Evolutionary conservation across 345 rosid species (phyloP), one percentile per base, ranked within the genome.

Genomic region (Orychophragmus violaceus): DNA sequence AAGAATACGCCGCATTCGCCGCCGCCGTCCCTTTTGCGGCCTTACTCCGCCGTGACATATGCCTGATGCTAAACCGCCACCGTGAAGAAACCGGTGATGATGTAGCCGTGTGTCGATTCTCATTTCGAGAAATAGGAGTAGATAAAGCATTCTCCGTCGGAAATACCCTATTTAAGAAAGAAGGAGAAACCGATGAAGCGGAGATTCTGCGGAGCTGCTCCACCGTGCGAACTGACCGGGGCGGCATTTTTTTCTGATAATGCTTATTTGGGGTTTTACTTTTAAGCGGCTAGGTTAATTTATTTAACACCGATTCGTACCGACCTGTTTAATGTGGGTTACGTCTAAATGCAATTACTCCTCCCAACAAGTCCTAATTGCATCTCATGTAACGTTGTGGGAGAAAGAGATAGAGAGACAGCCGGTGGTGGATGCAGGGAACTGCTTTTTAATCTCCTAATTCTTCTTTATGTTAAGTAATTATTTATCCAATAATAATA

Each of bases 151-250:
- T 57, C 52, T 57, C 59, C 27, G 66, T 37, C 21, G 45, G 42
- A 35, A 17, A 22, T 64, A 22, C 65, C 64, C 64, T 53, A 39
- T 14, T 29, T 48, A 10, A 29, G 22, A 13, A 11, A 1, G 54
- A 55, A 46, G 50, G 19, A 12, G 62, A 51, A 5, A 45, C 10
- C 18, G 75, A 24, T 24, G 42, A 55, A 18, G 50, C 22, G 2
- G 64, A 29, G 39, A 59, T 17, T 22, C 16, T 18, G 37, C 76
- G 71, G 39, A 72, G 76, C 0, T 33, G 76, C 61, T 72, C 66
- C 61, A 58, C 71, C 55, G 71, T 72, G 46, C 76, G 76, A 39
- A 49, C 0, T 23, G 76, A 72, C 76, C 76, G 76, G 71, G 65
- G 71, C 39, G 58, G 71, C 71, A 72, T 65, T 14, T 58, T 24